A percentile compares a stretch with the other conserved stretches of the same genome.
phyloP scores from a whole-genome alignment of 306 rosid species.

The Fragaria iinumae region DNA sequence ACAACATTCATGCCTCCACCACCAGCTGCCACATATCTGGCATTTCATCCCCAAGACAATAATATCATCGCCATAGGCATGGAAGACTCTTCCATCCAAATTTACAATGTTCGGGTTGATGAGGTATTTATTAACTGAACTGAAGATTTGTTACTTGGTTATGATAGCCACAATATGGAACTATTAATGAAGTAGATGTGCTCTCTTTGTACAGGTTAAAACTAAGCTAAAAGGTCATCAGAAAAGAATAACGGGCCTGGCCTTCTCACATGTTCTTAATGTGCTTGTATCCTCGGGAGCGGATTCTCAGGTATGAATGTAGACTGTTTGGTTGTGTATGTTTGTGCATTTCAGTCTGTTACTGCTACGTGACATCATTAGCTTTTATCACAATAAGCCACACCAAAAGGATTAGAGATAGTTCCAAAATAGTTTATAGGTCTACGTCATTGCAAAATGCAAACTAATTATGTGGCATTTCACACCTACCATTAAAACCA shows the following conservation, averaged over 20 bases:
- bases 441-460: not conserved
- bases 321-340: constrained; percentile 12
- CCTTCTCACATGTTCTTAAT: constrained; percentile 78
- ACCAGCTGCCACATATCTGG: constrained; percentile 98
- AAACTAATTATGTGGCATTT: constrained; percentile 5
- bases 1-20: constrained; percentile 99
- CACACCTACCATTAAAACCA: not conserved
- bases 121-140: constrained; percentile 53
- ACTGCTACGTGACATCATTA: constrained; percentile 1
- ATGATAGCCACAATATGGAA: constrained; percentile 13
- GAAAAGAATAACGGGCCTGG: constrained; percentile 99
- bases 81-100: constrained; percentile 97
- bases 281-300: constrained; percentile 99
- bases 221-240: constrained; percentile 95
- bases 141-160: constrained; percentile 12
- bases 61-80: constrained; percentile 98
- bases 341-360: not conserved
- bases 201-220: constrained; percentile 61
- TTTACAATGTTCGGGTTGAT: constrained; percentile 93
- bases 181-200: constrained; percentile 15
- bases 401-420: not conserved
- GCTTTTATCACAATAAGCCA: constrained; percentile 3
- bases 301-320: constrained; percentile 84
- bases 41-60: constrained; percentile 99
- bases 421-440: constrained; percentile 7